Conservation (phyloP, 805 yeast genomes). For the Candida ulmi region DNA sequence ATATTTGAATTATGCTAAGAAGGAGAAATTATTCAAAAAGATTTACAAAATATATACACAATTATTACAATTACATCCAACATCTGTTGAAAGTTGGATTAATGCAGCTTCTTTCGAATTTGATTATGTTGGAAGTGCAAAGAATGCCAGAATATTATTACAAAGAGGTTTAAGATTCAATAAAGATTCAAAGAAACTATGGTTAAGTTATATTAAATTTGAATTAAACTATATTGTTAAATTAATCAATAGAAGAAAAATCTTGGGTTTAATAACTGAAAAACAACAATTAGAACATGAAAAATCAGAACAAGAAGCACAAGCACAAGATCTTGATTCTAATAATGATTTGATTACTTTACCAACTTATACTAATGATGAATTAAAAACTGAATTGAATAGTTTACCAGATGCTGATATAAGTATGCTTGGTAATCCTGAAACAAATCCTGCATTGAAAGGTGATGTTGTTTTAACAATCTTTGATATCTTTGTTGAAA, state of each 20-base stretch:
- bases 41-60: conserved; percentile 73
- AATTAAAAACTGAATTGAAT: conserved; percentile 56
- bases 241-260: conserved; percentile 74
- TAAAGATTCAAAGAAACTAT: conserved; percentile 60
- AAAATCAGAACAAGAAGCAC: conserved; percentile 22
- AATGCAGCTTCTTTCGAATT: conserved; percentile 92
- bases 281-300: conserved; percentile 55
- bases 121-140: conserved; percentile 81
- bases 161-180: conserved; percentile 85
- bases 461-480: conserved; percentile 71
- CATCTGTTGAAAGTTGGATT: conserved; percentile 86
- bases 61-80: conserved; percentile 83
- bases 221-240: conserved; percentile 85
- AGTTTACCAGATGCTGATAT: conserved; percentile 83
- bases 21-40: conserved; percentile 61
- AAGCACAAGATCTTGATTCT: conserved; percentile 22
- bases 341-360: conserved; percentile 35
- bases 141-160: conserved; percentile 80
- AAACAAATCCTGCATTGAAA: conserved; percentile 70
- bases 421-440: conserved; percentile 80
- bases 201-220: conserved; percentile 84
- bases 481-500: conserved; percentile 58
- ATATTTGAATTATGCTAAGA: conserved; percentile 64
- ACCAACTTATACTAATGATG: conserved; percentile 46
- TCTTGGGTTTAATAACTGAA: conserved; percentile 73